phyloP scores from a whole-genome alignment of 176 grass and related monocot genomes.

The Tillandsia leiboldiana region DNA sequence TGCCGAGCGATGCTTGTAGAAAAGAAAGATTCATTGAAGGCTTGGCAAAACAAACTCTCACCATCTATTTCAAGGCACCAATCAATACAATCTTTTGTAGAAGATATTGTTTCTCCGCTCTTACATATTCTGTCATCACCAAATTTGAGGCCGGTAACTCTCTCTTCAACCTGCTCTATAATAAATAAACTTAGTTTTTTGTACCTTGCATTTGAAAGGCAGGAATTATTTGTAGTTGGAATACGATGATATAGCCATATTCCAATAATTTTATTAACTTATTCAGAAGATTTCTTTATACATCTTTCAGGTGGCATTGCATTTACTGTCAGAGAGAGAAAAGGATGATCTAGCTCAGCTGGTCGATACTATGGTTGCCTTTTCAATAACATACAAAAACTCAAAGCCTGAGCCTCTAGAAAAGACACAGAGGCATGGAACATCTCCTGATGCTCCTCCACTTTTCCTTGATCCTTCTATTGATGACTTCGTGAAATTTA shows the following conservation, averaged over 20 bases:
- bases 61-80: conserved; percentile 82
- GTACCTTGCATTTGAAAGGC: no score
- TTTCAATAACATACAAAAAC: conserved; percentile 79
- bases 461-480: conserved; percentile 65
- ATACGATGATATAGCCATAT: neutral
- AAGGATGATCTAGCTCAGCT: conserved; percentile 66
- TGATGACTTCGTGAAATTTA: conserved; percentile 60
- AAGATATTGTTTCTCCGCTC: conserved; percentile 68
- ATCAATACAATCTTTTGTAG: conserved; percentile 64
- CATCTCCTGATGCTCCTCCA: conserved; percentile 38
- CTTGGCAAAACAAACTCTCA: conserved; percentile 71
- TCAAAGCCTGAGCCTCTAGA: conserved; percentile 48
- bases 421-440: conserved; percentile 41
- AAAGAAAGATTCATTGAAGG: conserved; percentile 70
- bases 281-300: neutral
- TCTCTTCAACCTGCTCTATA: conserved; percentile 5
- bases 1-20: conserved; percentile 61
- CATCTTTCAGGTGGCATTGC: conserved; percentile 54
- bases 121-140: conserved; percentile 75
- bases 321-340: conserved; percentile 76
- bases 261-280: neutral
- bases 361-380: conserved; percentile 87
- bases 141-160: conserved; percentile 83
- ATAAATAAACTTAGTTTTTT: neutral
- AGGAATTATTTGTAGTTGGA: no score